Evolutionary conservation across 1,139 yeast species (phyloP), one percentile per base, ranked within the genome.

Genomic region (Lodderomyces theae): DNA sequence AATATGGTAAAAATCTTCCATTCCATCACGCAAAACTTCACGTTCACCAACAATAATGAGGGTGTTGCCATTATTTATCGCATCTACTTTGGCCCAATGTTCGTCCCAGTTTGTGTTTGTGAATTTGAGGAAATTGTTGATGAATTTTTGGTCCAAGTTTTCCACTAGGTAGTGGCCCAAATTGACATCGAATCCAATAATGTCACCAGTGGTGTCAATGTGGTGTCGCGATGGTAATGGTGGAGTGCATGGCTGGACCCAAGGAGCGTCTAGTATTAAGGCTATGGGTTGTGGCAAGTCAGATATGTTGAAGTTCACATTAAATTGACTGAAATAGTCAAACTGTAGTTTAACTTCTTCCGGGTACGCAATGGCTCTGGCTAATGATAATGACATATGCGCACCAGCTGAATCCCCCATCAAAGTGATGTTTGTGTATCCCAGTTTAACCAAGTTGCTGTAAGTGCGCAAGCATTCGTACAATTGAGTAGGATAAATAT

Each of bases 391-490:
- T 6, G 63, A 57, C 48, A 72, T 53, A 49, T 73, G 72, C 3
- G 62, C 74, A 11, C 80, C 79, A 22, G 74, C 73, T 2, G 79
- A 72, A 48, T 73, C 80, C 6, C 78, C 79, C 33, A 69, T 43
- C 4, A 72, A 46, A 18, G 59, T 58, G 38, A 74, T 58, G 34
- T 65, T 61, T 5, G 50, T 46, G 40, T 60, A 66, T 1, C 69
- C 67, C 15, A 58, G 47, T 7, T 47, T 39, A 12, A 58, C 49
- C 37, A 74, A 53, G 16, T 52, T 52, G 13, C 53, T 47, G 45
- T 70, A 63, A 5, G 61, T 46, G 1, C 54, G 51, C 16, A 63
- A 51, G 3, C 66, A 50, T 50, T 74, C 72, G 41, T 54, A 50
- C 34, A 72, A 54, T 50, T 73, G 79, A 10, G 58, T 57, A 2